Percentiles rank a stretch among this genome's conserved stretches.
Conservation (phyloP, 2,329 filamentous ascomycete genomes). For the Alternaria arbusti region DNA sequence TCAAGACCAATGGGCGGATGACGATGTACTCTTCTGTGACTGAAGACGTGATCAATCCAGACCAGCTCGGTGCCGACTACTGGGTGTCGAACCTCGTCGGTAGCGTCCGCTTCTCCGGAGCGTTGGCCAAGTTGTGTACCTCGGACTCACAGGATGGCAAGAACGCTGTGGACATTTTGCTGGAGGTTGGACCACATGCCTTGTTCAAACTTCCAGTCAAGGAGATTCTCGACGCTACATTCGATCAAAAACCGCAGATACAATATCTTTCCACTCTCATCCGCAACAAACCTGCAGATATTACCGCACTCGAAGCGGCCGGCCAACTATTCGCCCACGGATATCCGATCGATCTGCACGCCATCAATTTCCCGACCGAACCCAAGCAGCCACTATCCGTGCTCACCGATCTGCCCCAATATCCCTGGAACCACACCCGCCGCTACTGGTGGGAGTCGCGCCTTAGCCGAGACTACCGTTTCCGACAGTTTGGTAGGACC, state of each 20-base stretch:
- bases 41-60: constrained; percentile 3
- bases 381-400: constrained; percentile 6
- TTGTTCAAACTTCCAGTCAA: constrained; percentile 13
- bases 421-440: constrained; percentile 43
- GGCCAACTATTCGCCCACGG: background rate
- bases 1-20: background rate
- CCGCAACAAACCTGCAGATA: constrained; percentile 14
- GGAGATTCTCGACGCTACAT: constrained; percentile 5
- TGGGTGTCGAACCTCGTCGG: constrained; percentile 35
- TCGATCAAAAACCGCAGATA: constrained; percentile 1
- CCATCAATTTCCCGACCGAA: constrained; percentile 12
- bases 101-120: constrained; percentile 17
- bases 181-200: constrained; percentile 23
- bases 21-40: constrained; percentile 26
- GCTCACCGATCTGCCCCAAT: constrained; percentile 36
- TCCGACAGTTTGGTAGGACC: constrained; percentile 17
- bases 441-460: constrained; percentile 36
- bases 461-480: constrained; percentile 22
- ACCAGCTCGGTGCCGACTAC: constrained; percentile 25
- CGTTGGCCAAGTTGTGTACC: constrained; percentile 2
- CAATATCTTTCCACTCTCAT: constrained; percentile 11
- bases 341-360: constrained; percentile 5
- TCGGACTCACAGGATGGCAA: background rate
- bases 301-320: constrained; percentile 10
- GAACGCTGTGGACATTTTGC: constrained; percentile 1